A percentile compares a stretch with the other conserved stretches of the same genome.
Evolutionary conservation across 768 basidiomycete species (phyloP).

Genomic region (Panaeolus papilionaceus): DNA sequence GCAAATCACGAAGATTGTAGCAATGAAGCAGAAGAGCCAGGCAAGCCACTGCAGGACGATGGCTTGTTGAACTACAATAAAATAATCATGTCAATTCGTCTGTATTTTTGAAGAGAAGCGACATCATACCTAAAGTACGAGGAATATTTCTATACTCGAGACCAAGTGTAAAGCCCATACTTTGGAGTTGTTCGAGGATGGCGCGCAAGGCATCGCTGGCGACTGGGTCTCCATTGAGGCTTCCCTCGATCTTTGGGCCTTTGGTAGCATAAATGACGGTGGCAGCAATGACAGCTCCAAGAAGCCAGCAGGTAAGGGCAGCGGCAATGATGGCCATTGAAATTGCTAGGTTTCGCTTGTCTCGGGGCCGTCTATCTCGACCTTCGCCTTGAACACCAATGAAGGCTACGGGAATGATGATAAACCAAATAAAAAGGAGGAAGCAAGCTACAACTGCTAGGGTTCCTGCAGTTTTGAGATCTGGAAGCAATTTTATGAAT

Average conservation of each 20-base stretch:
- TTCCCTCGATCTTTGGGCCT: not conserved
- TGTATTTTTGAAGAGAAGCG: not conserved
- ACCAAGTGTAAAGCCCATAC: not conserved
- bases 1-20: not conserved
- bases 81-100: not conserved
- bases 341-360: not conserved
- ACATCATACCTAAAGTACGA: not conserved
- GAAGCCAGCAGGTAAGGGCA: not conserved
- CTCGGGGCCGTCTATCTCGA: not conserved
- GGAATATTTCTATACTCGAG: not conserved
- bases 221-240: not conserved
- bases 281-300: not conserved
- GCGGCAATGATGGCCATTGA: not conserved
- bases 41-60: not conserved
- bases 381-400: not conserved
- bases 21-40: not conserved
- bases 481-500: not conserved
- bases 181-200: not conserved
- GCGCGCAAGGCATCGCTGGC: not conserved
- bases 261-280: constrained; percentile 2
- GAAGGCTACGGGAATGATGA: not conserved
- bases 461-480: not conserved
- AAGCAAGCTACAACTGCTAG: not conserved
- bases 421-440: not conserved
- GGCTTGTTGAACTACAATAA: not conserved